Conservation (phyloP, 768 basidiomycete species). For the Candolleomyces aberdarensis region DNA sequence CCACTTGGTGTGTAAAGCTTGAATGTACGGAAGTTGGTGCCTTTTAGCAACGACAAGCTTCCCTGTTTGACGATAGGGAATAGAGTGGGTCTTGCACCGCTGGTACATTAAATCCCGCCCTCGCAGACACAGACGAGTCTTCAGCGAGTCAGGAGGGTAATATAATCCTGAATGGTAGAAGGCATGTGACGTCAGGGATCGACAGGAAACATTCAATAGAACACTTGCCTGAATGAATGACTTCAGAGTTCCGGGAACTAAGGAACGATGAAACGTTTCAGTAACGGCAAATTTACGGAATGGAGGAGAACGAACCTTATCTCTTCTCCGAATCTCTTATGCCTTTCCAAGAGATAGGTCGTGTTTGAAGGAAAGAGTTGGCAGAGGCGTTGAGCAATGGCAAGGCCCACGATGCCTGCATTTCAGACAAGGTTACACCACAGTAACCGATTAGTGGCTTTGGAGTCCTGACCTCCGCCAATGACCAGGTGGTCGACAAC, state of each 20-base stretch:
- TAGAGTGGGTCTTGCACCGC: constrained; percentile 56
- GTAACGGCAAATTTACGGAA: background rate
- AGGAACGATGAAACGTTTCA: background rate
- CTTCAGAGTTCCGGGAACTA: constrained; percentile 92
- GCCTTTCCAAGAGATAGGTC: constrained; percentile 81
- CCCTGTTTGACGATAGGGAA: constrained; percentile 72
- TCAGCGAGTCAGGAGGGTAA: constrained; percentile 80
- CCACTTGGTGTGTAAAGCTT: constrained; percentile 64
- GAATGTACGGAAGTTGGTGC: constrained; percentile 68
- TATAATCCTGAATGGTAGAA: constrained; percentile 57
- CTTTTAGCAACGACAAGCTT: constrained; percentile 86
- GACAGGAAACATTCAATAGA: background rate
- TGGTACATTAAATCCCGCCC: constrained; percentile 84
- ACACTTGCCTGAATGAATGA: constrained; percentile 79
- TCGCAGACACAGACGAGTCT: constrained; percentile 81
- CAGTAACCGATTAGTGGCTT: background rate
- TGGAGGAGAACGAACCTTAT: constrained; percentile 52
- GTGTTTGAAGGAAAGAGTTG: constrained; percentile 62
- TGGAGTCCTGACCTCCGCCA: constrained; percentile 63
- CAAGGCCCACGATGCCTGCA: constrained; percentile 82
- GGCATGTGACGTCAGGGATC: background rate
- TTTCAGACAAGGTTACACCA: background rate
- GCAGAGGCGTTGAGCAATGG: constrained; percentile 74
- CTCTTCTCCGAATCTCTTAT: constrained; percentile 74
- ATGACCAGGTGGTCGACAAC: constrained; percentile 83